A percentile compares a stretch with the other conserved stretches of the same genome.
Conservation (phyloP, 805 yeast species). For the Ogataea glucozyma region DNA sequence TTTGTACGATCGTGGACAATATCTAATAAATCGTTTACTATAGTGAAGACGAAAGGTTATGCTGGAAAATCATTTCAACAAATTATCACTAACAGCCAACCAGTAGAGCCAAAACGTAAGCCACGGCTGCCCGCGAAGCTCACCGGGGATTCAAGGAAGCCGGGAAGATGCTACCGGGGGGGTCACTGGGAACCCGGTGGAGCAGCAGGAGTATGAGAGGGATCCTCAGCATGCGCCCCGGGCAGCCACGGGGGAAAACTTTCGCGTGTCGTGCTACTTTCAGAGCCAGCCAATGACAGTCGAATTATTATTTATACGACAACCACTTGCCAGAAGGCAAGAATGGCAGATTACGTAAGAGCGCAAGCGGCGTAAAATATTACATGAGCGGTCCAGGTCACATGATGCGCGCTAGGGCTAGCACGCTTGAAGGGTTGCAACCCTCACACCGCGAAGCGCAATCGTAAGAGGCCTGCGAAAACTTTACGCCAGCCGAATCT, state of each 20-base stretch:
- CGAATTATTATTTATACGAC: constrained; percentile 12
- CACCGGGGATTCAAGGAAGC: too few relatives aligned
- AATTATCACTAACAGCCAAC: constrained; percentile 8
- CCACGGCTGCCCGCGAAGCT: neutral
- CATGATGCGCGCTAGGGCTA: too few relatives aligned
- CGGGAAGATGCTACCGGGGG: neutral
- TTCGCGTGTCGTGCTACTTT: too few relatives aligned
- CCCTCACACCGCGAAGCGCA: neutral
- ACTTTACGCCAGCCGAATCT: too few relatives aligned
- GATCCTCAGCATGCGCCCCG: constrained; percentile 3
- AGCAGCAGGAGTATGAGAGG: neutral
- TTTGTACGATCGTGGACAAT: constrained; percentile 5
- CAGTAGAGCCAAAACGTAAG: constrained; percentile 2
- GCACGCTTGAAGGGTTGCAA: constrained; percentile 1
- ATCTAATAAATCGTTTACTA: neutral
- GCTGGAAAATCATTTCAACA: constrained; percentile 6
- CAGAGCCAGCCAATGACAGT: constrained; percentile 18
- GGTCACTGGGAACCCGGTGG: neutral
- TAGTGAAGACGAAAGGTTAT: neutral
- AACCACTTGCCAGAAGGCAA: neutral
- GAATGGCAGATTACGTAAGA: constrained; percentile 1
- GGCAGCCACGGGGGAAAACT: constrained; percentile 4
- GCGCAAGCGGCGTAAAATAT: neutral
- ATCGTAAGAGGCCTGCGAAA: too few relatives aligned
- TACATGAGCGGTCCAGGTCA: constrained; percentile 2